These are phyloP conservation scores for Penicillium goetzii DNA, from an alignment of 495 filamentous ascomycete genomes.

Conservation along the genomic window DNA sequence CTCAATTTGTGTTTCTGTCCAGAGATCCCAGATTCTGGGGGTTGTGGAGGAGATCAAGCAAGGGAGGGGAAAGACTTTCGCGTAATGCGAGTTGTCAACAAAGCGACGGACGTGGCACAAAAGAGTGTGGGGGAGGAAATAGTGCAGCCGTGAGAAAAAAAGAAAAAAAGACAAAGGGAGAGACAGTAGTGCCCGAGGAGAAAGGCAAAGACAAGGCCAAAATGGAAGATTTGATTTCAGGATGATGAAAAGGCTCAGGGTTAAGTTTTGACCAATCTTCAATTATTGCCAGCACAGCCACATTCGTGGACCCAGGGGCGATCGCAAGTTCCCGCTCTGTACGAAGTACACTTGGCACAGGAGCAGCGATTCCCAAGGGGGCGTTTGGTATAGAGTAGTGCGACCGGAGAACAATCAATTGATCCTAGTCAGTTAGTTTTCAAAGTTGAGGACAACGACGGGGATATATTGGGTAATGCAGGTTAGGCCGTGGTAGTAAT, in stretches of 20 bases:
- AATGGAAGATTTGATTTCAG: constrained; percentile 1
- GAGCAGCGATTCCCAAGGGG: not conserved
- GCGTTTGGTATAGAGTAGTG: constrained; percentile 7
- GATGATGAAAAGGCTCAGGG: not conserved
- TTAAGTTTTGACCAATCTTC: constrained; percentile 8
- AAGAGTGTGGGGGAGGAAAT: not conserved
- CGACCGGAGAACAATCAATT: not conserved
- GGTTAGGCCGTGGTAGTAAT: not conserved
- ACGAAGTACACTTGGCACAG: not conserved
- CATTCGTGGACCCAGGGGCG: constrained; percentile 5
- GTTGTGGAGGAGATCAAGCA: not conserved
- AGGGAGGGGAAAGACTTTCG: not conserved
- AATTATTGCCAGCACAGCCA: constrained; percentile 13
- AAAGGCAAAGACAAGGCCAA: not conserved
- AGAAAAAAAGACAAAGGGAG: not conserved
- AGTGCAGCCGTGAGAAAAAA: not conserved
- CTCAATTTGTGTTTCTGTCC: not conserved
- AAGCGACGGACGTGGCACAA: constrained; percentile 1
- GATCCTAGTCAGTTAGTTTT: constrained; percentile 6
- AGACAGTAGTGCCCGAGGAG: not conserved
- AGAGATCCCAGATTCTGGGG: not conserved
- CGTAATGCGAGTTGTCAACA: constrained; percentile 3
- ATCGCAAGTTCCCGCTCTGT: not conserved
- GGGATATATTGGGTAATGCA: not conserved
- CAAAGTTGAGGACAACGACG: not conserved